These are phyloP conservation scores for Xylaria acuta DNA, from an alignment of 495 filamentous ascomycete species.

Conservation along the genomic window DNA sequence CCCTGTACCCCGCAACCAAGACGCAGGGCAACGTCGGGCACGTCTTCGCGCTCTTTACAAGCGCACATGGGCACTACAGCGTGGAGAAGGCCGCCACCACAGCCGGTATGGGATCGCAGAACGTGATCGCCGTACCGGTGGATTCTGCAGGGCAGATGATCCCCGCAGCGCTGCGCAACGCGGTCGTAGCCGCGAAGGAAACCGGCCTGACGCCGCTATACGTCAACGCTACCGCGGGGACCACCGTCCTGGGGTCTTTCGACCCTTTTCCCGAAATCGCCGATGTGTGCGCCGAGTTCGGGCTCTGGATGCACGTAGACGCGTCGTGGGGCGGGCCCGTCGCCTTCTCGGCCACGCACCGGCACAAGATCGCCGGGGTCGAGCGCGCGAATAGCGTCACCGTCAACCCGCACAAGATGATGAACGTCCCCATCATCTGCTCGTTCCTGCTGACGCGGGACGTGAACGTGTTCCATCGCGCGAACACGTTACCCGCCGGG, in stretches of 20 bases:
- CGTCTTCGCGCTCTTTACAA: constrained; percentile 85
- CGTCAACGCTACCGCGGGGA: constrained; percentile 94
- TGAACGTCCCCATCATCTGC: constrained; percentile 88
- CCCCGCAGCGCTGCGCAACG: constrained; percentile 64
- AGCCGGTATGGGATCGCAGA: constrained; percentile 77
- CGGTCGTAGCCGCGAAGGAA: constrained; percentile 62
- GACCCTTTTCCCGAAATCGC: constrained; percentile 79
- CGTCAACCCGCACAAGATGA: constrained; percentile 96
- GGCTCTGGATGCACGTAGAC: constrained; percentile 91
- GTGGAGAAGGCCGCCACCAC: constrained; percentile 92
- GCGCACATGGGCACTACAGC: constrained; percentile 87
- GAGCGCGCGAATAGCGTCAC: constrained; percentile 80
- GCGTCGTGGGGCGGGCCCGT: constrained; percentile 89
- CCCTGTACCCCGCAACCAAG: constrained; percentile 78
- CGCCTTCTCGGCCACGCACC: constrained; percentile 72
- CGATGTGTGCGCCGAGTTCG: constrained; percentile 70
- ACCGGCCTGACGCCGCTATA: constrained; percentile 85
- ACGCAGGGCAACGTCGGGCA: constrained; percentile 67
- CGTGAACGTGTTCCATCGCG: constrained; percentile 73
- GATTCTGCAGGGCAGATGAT: constrained; percentile 76
- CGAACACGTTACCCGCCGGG: constrained; percentile 84
- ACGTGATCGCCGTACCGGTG: constrained; percentile 76
- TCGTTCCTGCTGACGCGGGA: constrained; percentile 85
- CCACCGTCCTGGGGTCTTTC: constrained; percentile 89
- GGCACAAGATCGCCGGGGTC: constrained; percentile 68